Evolutionary conservation across 2,329 filamentous ascomycete genomes (phyloP).

Genomic region (Exophiala phaeomuriformis): DNA sequence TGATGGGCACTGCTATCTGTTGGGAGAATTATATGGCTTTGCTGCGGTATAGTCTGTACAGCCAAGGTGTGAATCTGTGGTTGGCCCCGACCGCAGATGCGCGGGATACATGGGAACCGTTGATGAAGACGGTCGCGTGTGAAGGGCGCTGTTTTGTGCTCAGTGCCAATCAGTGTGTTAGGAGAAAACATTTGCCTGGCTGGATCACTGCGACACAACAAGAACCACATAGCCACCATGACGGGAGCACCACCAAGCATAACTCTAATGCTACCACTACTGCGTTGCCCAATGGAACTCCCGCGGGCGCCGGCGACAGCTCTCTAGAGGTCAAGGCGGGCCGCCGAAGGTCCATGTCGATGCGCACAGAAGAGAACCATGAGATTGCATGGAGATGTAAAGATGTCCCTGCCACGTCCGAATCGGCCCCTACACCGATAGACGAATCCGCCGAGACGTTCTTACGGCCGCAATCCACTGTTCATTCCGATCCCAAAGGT

Average conservation of each 20-base stretch:
- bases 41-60: constrained; percentile 72
- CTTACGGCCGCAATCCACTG: background rate
- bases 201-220: constrained; percentile 44
- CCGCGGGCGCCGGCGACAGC: background rate
- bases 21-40: constrained; percentile 98
- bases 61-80: constrained; percentile 86
- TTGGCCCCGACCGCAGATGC: constrained; percentile 83
- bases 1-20: constrained; percentile 80
- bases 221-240: background rate
- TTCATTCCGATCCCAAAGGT: background rate
- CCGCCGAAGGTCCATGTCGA: constrained; percentile 30
- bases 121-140: constrained; percentile 74
- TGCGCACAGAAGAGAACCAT: constrained; percentile 36
- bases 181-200: constrained; percentile 48
- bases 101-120: constrained; percentile 69
- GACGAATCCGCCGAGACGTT: constrained; percentile 8
- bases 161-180: constrained; percentile 75
- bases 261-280: background rate
- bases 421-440: background rate
- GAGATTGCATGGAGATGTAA: constrained; percentile 41
- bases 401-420: constrained; percentile 5
- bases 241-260: background rate
- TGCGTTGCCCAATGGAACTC: constrained; percentile 8
- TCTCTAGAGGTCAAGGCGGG: background rate
- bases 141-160: constrained; percentile 83